Base-by-base conservation (phyloP, 495 filamentous ascomycete genomes). In the Tuber magnatum region DNA sequence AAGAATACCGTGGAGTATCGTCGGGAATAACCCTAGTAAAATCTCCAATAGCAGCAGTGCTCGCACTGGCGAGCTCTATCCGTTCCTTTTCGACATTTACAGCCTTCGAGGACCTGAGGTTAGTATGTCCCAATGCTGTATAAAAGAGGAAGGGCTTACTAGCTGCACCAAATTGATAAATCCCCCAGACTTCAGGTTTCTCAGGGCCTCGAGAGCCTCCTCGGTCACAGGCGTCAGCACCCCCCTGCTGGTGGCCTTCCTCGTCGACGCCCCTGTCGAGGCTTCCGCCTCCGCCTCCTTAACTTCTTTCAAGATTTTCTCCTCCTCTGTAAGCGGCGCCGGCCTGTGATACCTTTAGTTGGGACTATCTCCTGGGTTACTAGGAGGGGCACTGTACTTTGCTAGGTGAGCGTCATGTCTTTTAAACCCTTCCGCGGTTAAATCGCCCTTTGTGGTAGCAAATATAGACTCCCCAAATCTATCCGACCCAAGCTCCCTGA, bases 261-360 rank as follows among this genome's bases (percentile, higher is more conserved):
- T 85, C 42, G 87, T 86, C 14, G 84, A 86, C 4, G 92, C 97
- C 14, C 95, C 93, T 69, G 85, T 86, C 56, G 90, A 87, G 22
- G 91, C 92, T 82, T 92, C 89, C 70, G 92, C 92, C 86, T 97
- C 94, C 16, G 90, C 91, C 76, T 90, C 87, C 79, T 90, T 89
- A 20, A 97, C 92, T 61, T 89, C 90, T 78, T 91, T 89, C 76
- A 97, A 84, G 56, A 87, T 89, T 77, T 88, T 85, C 87, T 97
- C 95, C 86, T 97, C 94, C 82, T 94, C 91, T 35, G 93, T 96
- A 84, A 97, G 88, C 28, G 94, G 91, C 16, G 92, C 91, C 70
- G 76, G 80, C 48, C 80, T 82, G 56, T 32, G 16, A 8, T 18
- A 38, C 35, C 8, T 41, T 74, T 48, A 81, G 79, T 22, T 72